phyloP scores from a whole-genome alignment of 768 basidiomycete species.

The Boletus reticulatus region DNA sequence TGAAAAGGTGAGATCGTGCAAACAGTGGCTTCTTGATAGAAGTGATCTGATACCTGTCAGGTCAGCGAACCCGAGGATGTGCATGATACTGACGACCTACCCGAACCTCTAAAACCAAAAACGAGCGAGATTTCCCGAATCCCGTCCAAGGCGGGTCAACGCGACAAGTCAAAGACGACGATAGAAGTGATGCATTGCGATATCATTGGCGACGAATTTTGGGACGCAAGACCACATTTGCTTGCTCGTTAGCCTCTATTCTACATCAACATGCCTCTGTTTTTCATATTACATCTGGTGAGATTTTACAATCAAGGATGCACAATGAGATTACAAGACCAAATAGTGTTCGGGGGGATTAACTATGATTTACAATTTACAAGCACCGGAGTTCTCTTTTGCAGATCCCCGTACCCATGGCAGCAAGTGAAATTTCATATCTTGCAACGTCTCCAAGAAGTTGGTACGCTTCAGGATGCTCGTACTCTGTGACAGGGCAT shows the following conservation, averaged over 20 bases:
- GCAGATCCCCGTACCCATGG: no score
- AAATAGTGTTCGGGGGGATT: no score
- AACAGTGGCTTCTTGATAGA: background rate
- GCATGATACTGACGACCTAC: background rate
- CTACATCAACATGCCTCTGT: background rate
- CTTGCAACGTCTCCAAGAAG: no score
- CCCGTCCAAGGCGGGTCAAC: slow-evolving; percentile 30
- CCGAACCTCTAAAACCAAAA: background rate
- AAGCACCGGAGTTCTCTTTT: no score
- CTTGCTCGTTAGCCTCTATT: slow-evolving; percentile 29
- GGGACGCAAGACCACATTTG: slow-evolving; percentile 59
- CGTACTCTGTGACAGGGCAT: no score
- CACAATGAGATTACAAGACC: no score
- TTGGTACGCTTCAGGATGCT: no score
- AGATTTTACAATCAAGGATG: no score
- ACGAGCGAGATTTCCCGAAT: slow-evolving; percentile 5
- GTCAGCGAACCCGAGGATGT: slow-evolving; percentile 3
- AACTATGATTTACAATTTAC: no score
- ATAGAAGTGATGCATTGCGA: slow-evolving; percentile 76
- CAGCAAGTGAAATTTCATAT: no score
- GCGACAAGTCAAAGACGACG: slow-evolving; percentile 37
- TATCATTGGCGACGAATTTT: slow-evolving; percentile 80
- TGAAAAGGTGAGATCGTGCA: slow-evolving; percentile 41
- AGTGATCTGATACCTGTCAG: background rate
- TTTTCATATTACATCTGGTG: no score